Evolutionary conservation across 805 yeast species (phyloP), one percentile per base, ranked within the genome.

Genomic region (Cyberlindnera japonica): DNA sequence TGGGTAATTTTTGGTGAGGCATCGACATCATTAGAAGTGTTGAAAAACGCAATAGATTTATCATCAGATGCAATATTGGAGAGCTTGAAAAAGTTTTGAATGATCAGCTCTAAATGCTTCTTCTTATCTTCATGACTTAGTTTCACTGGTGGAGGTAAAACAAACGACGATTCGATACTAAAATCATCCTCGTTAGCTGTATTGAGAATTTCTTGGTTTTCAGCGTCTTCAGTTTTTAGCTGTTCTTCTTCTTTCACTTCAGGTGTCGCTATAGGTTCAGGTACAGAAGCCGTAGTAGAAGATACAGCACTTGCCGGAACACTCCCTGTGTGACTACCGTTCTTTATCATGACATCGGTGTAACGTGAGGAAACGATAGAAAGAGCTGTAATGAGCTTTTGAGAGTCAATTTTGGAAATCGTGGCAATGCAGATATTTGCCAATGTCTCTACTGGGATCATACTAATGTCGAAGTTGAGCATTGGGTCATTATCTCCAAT

Each of bases 341-440:
- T 21, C 14, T 59, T 63, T 17, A 56, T 59, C 14, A 71, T 66
- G 7, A 47, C 27, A 53, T 72, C 74, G 10, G 70, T 62, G 53
- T 83, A 85, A 46, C 97, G 70, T 10, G 81, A 74, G 13, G 78
- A 69, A 6, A 87, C 75, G 29, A 86, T 77, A n/a, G 77, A 75
- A 43, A 89, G 64, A 2, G 87, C 95, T 39, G 77, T 74, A 13
- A 77, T 67, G 19, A 91, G 67, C 43, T 70, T 73, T 4, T 67
- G 66, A 0, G 71, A 63, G 35, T 75, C 74, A 0, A 77, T 75
- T 31, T 72, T 72, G 14, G 71, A 65, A 41, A 93, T 66, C 0
- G 95, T 88, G 2, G 76, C 74, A 41, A 76, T 65, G 13, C 82
- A 86, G 72, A 82, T 81, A 33, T 75, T 72, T 17, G 72, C 72